These are phyloP conservation scores for Lecanicillium sp. DNA, from an alignment of 2,329 filamentous ascomycete genomes.

Conservation along the genomic window DNA sequence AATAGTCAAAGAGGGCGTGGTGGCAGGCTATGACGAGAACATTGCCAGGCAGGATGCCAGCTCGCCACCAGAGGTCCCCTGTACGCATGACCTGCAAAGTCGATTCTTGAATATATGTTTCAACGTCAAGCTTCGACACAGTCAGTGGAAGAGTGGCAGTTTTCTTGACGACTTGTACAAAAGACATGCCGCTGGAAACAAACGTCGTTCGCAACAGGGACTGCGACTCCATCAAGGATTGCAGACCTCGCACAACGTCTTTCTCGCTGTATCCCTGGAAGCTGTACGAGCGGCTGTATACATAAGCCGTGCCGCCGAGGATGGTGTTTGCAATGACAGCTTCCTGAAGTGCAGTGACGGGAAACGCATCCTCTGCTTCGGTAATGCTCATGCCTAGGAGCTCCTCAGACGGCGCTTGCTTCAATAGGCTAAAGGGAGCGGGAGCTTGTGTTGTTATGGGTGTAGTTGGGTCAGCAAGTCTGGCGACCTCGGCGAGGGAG, in stretches of 20 bases:
- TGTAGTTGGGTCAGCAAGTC: not conserved
- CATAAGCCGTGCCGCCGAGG: conserved; percentile 15
- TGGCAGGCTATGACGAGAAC: conserved; percentile 26
- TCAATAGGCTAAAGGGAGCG: conserved; percentile 15
- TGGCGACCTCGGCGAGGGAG: not conserved
- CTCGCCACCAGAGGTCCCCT: too few relatives aligned
- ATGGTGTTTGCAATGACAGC: conserved; percentile 13
- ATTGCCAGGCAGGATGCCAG: not conserved
- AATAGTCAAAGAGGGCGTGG: conserved; percentile 29
- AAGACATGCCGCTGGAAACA: conserved; percentile 1
- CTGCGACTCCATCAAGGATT: conserved; percentile 13
- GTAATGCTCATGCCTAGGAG: not conserved
- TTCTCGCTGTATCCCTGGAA: conserved; percentile 11
- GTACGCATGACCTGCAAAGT: not conserved
- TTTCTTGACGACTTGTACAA: not conserved
- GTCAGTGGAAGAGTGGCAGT: not conserved
- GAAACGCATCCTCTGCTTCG: conserved; percentile 18
- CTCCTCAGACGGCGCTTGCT: not conserved
- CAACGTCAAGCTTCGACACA: not conserved
- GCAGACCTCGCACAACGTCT: conserved; percentile 12
- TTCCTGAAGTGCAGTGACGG: conserved; percentile 21
- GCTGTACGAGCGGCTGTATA: conserved; percentile 18
- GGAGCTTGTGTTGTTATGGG: not conserved
- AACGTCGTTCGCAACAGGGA: conserved; percentile 19
- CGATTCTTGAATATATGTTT: not conserved